These are phyloP conservation scores for Astrocystis sublimbata DNA, from an alignment of 495 filamentous ascomycete species.

Conservation along the genomic window DNA sequence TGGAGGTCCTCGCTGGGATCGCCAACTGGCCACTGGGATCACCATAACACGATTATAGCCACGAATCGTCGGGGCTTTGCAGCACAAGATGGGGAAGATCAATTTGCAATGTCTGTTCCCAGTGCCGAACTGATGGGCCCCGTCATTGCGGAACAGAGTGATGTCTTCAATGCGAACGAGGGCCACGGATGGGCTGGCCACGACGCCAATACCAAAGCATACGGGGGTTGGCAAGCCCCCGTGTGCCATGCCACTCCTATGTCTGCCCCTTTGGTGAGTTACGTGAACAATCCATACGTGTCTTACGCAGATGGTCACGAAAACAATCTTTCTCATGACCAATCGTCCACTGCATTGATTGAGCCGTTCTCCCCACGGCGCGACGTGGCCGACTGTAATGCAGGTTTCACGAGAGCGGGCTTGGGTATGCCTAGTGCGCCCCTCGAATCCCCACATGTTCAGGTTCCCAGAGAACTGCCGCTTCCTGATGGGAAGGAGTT, in stretches of 20 bases:
- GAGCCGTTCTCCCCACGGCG: conserved; percentile 3
- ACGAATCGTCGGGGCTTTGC: background rate
- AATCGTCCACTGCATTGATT: conserved; percentile 7
- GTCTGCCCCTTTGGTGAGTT: background rate
- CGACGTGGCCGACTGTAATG: conserved; percentile 9
- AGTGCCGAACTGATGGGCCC: conserved; percentile 1
- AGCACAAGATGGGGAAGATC: conserved; percentile 6
- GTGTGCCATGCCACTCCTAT: background rate
- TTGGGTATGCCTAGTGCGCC: background rate
- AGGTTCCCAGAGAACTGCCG: background rate
- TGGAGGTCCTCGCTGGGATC: conserved; percentile 4
- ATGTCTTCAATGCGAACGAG: background rate
- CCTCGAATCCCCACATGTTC: conserved; percentile 3
- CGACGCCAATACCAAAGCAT: background rate
- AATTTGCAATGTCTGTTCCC: background rate
- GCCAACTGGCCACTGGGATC: conserved; percentile 1
- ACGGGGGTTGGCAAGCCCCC: conserved; percentile 9
- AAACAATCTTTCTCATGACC: background rate
- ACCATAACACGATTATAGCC: background rate
- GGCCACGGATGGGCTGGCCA: background rate
- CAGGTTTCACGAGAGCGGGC: conserved; percentile 14
- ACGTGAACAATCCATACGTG: conserved; percentile 6
- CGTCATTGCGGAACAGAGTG: background rate
- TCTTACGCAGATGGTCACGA: conserved; percentile 16
- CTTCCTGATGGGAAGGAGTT: background rate